Conservation (phyloP, 768 basidiomycete species). For the Termitomyces bulborhizus region DNA sequence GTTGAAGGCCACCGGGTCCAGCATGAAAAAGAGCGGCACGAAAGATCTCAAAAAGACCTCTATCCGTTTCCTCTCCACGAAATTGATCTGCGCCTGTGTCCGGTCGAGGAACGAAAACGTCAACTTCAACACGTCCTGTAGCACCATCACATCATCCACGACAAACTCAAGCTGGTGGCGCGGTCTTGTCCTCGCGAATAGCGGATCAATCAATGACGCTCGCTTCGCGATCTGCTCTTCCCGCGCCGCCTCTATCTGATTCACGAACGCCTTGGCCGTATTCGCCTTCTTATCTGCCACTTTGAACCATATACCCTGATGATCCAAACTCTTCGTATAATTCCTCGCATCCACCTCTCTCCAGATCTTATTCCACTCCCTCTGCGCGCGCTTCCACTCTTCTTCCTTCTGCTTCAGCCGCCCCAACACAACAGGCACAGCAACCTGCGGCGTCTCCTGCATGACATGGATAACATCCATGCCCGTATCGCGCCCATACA, state of each 20-base stretch:
- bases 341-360: slow-evolving; percentile 93
- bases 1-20: slow-evolving; percentile 67
- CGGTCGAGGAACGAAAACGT: slow-evolving; percentile 89
- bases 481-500: slow-evolving; percentile 86
- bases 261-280: slow-evolving; percentile 69
- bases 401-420: slow-evolving; percentile 95
- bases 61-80: slow-evolving; percentile 70
- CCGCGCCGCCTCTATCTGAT: slow-evolving; percentile 77
- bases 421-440: slow-evolving; percentile 84
- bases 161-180: slow-evolving; percentile 77
- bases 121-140: slow-evolving; percentile 87
- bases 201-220: slow-evolving; percentile 51
- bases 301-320: slow-evolving; percentile 90
- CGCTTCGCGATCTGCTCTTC: slow-evolving; percentile 78
- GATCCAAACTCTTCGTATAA: slow-evolving; percentile 89
- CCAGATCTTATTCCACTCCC: slow-evolving; percentile 99
- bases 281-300: slow-evolving; percentile 82
- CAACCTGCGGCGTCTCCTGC: slow-evolving; percentile 86
- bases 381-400: slow-evolving; percentile 95
- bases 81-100: slow-evolving; percentile 66
- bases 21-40: slow-evolving; percentile 71
- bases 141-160: slow-evolving; percentile 64
- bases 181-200: slow-evolving; percentile 56
- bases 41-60: slow-evolving; percentile 78
- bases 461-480: slow-evolving; percentile 79